Evolutionary conservation across 495 filamentous ascomycete genomes (phyloP).

Genomic region (Aspergillus leporis): DNA sequence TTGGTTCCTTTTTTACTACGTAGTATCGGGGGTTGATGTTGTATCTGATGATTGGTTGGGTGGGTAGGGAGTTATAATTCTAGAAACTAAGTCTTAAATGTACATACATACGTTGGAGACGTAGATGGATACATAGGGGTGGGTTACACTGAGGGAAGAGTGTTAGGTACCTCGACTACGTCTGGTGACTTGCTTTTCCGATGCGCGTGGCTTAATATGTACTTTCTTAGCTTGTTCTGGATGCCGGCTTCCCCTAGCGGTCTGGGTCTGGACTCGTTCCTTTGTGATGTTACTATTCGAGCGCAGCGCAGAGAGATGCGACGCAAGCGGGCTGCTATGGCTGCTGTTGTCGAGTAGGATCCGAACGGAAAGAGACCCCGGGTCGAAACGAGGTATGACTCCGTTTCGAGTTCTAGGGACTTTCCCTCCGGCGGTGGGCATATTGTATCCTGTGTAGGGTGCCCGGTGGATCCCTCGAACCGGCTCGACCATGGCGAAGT

Average conservation of each 20-base stretch:
- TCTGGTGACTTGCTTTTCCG: not conserved
- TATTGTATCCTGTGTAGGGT: not conserved
- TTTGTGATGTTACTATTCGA: not conserved
- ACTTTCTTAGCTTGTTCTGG: not conserved
- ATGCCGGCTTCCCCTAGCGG: not conserved
- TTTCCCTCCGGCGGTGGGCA: not conserved
- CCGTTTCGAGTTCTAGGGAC: not conserved
- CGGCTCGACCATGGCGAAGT: slow-evolving; percentile 8
- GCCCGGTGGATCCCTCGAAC: not conserved
- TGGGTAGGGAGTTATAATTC: too few relatives aligned
- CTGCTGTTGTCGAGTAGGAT: slow-evolving; percentile 4
- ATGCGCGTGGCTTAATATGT: not conserved
- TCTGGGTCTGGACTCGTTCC: not conserved
- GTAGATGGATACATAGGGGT: too few relatives aligned
- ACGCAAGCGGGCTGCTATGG: not conserved
- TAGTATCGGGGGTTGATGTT: too few relatives aligned
- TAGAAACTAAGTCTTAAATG: too few relatives aligned
- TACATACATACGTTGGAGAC: too few relatives aligned
- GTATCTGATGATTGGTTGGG: too few relatives aligned
- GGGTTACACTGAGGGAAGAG: too few relatives aligned
- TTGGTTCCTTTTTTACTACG: too few relatives aligned
- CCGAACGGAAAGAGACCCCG: slow-evolving; percentile 11
- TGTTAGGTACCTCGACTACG: not conserved
- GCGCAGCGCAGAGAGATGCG: not conserved
- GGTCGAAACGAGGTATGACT: slow-evolving; percentile 2